These are phyloP conservation scores for Penicillium digitatum DNA, from an alignment of 2,329 filamentous ascomycete genomes.

Conservation along the genomic window DNA sequence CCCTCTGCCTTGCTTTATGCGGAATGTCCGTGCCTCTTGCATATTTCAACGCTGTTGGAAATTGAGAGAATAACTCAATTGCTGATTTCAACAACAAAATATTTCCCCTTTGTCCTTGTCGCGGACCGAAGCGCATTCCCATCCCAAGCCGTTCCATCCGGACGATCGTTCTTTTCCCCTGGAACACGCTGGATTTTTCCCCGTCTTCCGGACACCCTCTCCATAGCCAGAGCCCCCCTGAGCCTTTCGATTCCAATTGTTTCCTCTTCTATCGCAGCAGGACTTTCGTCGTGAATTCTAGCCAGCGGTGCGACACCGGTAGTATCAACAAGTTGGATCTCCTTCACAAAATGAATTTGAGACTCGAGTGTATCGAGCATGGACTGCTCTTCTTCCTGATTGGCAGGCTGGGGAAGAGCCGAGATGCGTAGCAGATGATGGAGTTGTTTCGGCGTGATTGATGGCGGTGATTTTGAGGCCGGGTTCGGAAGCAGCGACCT, in stretches of 20 bases:
- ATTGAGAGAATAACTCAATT: neutral
- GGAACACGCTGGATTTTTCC: conserved; percentile 47
- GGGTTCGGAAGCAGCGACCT: conserved; percentile 62
- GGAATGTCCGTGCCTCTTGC: neutral
- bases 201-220: conserved; percentile 40
- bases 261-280: conserved; percentile 37
- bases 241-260: conserved; percentile 40
- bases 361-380: conserved; percentile 73
- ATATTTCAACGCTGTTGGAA: neutral
- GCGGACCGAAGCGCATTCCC: conserved; percentile 70
- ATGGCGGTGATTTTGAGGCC: conserved; percentile 26
- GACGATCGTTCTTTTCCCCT: conserved; percentile 26
- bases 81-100: conserved; percentile 66
- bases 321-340: conserved; percentile 77
- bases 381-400: conserved; percentile 58
- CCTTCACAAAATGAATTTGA: conserved; percentile 86
- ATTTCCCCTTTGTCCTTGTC: conserved; percentile 63
- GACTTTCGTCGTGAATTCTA: conserved; percentile 70
- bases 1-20: neutral
- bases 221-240: conserved; percentile 37
- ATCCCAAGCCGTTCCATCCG: conserved; percentile 53
- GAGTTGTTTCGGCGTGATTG: conserved; percentile 64
- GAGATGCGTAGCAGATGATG: conserved; percentile 84
- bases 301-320: conserved; percentile 67
- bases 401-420: conserved; percentile 70